Evolutionary conservation across 2,329 filamentous ascomycete genomes (phyloP).

Genomic region (Juglanconis sp.): DNA sequence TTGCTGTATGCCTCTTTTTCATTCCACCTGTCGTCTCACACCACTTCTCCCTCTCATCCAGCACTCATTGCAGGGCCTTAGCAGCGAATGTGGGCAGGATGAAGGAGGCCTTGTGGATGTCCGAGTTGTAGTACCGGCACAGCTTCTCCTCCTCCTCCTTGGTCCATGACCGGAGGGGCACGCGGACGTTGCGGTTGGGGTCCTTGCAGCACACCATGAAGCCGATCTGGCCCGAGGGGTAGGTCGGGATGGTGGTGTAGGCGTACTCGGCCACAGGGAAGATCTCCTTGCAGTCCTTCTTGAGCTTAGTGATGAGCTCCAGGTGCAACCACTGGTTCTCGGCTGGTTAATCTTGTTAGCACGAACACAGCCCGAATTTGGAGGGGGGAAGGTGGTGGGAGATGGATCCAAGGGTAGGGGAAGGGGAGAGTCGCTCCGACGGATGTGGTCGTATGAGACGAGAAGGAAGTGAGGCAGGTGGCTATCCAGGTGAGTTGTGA

Average conservation of each 20-base stretch:
- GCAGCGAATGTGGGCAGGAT: conserved; percentile 90
- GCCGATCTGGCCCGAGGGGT: conserved; percentile 97
- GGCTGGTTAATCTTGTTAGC: conserved; percentile 49
- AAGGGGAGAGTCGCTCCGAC: not conserved
- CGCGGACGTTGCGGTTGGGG: conserved; percentile 74
- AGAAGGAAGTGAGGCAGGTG: not conserved
- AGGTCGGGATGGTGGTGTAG: conserved; percentile 98
- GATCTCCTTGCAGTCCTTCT: conserved; percentile 94
- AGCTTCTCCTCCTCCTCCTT: conserved; percentile 86
- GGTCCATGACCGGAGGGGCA: conserved; percentile 77
- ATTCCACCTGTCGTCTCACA: not conserved
- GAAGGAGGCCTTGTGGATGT: conserved; percentile 94
- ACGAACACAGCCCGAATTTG: not conserved
- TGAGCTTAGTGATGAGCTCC: conserved; percentile 86
- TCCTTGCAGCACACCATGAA: conserved; percentile 99
- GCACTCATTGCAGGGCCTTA: conserved; percentile 58
- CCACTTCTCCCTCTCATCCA: not conserved
- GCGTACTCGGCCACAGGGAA: conserved; percentile 98
- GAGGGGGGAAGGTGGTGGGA: not conserved
- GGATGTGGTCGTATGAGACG: not conserved
- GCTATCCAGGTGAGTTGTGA: not conserved
- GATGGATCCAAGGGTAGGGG: not conserved
- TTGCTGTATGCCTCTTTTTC: not conserved
- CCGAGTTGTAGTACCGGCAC: conserved; percentile 95
- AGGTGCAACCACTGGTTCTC: conserved; percentile 99